Conservation (phyloP, 805 yeast genomes). For the Barnettozyma sucrosica region DNA sequence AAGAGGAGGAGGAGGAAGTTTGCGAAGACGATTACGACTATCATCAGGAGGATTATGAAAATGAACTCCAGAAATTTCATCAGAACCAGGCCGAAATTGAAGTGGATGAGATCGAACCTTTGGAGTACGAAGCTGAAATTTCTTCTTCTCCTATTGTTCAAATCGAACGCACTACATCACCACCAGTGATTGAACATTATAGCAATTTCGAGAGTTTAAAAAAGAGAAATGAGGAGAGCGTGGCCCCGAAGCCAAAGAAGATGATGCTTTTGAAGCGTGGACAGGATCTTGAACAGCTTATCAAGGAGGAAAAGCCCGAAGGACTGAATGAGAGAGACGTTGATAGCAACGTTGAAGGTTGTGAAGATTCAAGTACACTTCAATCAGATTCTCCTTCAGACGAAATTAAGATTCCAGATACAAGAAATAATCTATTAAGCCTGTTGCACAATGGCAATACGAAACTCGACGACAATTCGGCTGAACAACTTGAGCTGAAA, state of each 20-base stretch:
- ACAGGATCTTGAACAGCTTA: conserved; percentile 25
- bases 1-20: conserved; percentile 8
- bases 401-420: not conserved
- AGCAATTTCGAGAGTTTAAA: not conserved
- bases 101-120: not conserved
- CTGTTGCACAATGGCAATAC: conserved; percentile 4
- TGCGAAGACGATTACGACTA: conserved; percentile 1
- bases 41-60: not conserved
- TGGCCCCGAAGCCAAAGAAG: conserved; percentile 24
- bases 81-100: not conserved
- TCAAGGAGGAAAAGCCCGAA: conserved; percentile 2
- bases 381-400: conserved; percentile 3
- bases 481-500: not conserved
- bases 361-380: not conserved
- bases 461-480: not conserved
- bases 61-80: not conserved
- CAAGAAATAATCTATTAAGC: conserved; percentile 4
- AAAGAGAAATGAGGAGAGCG: not conserved
- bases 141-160: not conserved
- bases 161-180: not conserved
- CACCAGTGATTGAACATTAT: conserved; percentile 4
- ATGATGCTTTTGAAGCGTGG: conserved; percentile 33
- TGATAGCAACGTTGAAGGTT: conserved; percentile 12
- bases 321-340: conserved; percentile 5
- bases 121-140: conserved; percentile 3